Evolutionary conservation across 2,329 filamentous ascomycete genomes (phyloP), one percentile per base, ranked within the genome.

Genomic region (Lizonia empirigonia): DNA sequence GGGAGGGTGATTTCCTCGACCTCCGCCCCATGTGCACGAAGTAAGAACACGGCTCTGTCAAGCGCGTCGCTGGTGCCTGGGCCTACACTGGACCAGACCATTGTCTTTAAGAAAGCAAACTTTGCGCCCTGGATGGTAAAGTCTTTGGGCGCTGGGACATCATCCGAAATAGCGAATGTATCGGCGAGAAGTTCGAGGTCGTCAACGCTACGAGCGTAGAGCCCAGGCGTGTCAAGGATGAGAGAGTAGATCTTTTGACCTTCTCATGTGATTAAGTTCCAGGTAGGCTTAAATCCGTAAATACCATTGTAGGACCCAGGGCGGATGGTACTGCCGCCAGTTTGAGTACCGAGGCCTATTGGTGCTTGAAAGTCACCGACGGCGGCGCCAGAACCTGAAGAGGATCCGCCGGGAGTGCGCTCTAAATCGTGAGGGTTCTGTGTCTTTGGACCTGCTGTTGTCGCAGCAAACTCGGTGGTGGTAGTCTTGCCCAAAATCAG

Each of bases 261-360:
- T 62, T 88, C 85, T 0, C 83, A 76, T 0, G 80, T 84, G 26
- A 89, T 79, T 0, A 82, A 72, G 46, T 81, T 82, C 83, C 84
- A 88, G 0, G 85, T 89, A 2, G 86, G 85, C 64, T 88, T 89
- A 46, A 87, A 74, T 0, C 78, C 85, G 49, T 84, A 89, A 4
- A 85, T 76, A 5, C 85, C 85, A 53, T 83, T 87, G 71, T 82
- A 89, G 0, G 84, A 84, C 0, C 76, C 86, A 0, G 86, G 86
- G 0, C 85, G 79, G 35, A 89, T 82, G 0, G 77, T 82, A 51
- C 82, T 85, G 0, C 86, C 86, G 2, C 81, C 83, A 0, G 86
- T 90, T 62, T 89, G 86, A 0, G 85, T 87, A 0, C 85, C 86
- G 0, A 89, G 71, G 0, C 74, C 79, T 9, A 89, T 61, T 0